Base-by-base conservation (phyloP, 495 filamentous ascomycete genomes). In the Aspergillus bertholletiae region DNA sequence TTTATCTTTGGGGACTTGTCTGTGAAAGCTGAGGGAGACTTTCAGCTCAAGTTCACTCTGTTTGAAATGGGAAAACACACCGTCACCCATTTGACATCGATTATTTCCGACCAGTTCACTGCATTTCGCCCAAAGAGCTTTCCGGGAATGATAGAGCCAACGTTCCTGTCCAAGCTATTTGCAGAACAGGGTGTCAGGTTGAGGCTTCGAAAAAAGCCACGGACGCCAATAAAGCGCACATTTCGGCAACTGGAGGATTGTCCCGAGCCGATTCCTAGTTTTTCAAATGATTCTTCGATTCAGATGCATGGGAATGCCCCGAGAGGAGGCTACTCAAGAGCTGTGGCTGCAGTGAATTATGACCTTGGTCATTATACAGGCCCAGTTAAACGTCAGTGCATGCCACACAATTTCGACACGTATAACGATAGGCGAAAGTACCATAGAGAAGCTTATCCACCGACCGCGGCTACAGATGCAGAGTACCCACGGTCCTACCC, bases 1-100 rank as follows among this genome's bases (percentile, higher is more conserved):
- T 98, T 98, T 57, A 89, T 98, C 17, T 97, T 96, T 71, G 88
- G 89, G 5, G 94, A 98, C 68, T 74, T 98, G n/a, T 96, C 93
- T 0, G 84, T 95, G 22, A 87, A 89, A 66, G 76, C 88, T 17
- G 88, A 90, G 58, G 94, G 94, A 23, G 79, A 80, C 5, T 95
- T 84, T 59, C 77, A 88, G 23, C 76, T 97, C 55, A 85, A 88
- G 37, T 97, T 98, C 66, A 90, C 83, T 51, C 79, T 98, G 21
- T 93, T 88, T 64, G 91, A 96, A 69, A 86, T 95, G 77, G 73
- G 76, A 50, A 85, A 85, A 86, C 88, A 68, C 50, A 72, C 77
- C 54, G 87, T 84, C 17, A 70, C 80, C 28, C 83, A 80, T 66
- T 80, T 96, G 47, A 86, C 86, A 55, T 84, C 83, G 8, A 83